Percentiles rank a stretch among this genome's conserved stretches.
Evolutionary conservation across 352 stramenopile species (phyloP).

Genomic region (Phytophthora vignae): DNA sequence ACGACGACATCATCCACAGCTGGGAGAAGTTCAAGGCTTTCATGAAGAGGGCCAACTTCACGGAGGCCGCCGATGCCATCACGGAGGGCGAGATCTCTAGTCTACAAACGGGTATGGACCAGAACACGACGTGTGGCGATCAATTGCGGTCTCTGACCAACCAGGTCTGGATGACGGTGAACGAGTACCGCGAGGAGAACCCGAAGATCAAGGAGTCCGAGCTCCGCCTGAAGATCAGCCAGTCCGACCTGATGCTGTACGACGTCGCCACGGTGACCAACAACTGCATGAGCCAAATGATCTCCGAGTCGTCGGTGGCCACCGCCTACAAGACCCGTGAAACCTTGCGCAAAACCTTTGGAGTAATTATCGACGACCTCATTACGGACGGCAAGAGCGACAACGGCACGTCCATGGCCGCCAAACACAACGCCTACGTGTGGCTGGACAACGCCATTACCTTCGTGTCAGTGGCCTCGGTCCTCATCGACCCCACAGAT

Average conservation of each 20-base stretch:
- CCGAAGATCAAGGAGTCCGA: constrained; percentile 37
- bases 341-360: constrained; percentile 53
- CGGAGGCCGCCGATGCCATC: constrained; percentile 29
- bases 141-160: constrained; percentile 49
- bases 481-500: constrained; percentile 44
- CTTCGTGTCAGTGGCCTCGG: constrained; percentile 44
- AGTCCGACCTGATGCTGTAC: constrained; percentile 54
- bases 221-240: constrained; percentile 46
- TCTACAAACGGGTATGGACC: constrained; percentile 45
- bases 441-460: constrained; percentile 47
- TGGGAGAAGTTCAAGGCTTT: constrained; percentile 47
- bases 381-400: constrained; percentile 44
- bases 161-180: constrained; percentile 46
- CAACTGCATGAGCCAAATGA: constrained; percentile 51
- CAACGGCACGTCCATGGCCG: constrained; percentile 42
- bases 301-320: constrained; percentile 16
- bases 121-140: constrained; percentile 50
- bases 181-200: constrained; percentile 39
- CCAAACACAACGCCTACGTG: constrained; percentile 39
- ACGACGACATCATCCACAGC: constrained; percentile 38
- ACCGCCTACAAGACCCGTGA: constrained; percentile 50
- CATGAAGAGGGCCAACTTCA: constrained; percentile 36
- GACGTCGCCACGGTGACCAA: constrained; percentile 56
- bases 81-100: constrained; percentile 36
- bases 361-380: constrained; percentile 61